Conservation (phyloP, 139 green algal genomes). For the Asterochloris sp. region DNA sequence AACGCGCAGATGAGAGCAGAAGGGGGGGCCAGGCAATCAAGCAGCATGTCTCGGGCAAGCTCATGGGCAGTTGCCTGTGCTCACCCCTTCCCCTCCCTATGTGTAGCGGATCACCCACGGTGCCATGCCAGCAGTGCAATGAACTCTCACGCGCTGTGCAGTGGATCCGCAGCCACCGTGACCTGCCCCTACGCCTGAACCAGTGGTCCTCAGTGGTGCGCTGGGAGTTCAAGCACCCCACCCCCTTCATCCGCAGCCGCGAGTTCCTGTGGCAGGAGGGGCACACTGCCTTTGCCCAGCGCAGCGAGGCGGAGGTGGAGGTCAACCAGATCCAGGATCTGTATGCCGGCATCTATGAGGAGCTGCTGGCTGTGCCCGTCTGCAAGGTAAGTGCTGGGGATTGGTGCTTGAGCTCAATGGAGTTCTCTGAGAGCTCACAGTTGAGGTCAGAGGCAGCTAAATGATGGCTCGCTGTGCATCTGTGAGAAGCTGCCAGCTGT, state of each 20-base stretch:
- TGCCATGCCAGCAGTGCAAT: too few species aligned
- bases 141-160: conserved; percentile 29
- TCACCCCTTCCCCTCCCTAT: too few species aligned
- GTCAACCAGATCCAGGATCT: conserved; percentile 95
- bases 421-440: neutral
- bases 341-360: conserved; percentile 84
- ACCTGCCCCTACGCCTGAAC: conserved; percentile 97
- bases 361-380: conserved; percentile 94
- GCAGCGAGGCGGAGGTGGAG: conserved; percentile 87
- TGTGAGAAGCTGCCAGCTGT: conserved; percentile 96
- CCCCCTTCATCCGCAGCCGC: conserved; percentile 92
- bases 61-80: too few species aligned
- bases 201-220: conserved; percentile 99
- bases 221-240: conserved; percentile 99
- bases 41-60: too few species aligned
- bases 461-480: conserved; percentile 33
- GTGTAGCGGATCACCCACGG: too few species aligned
- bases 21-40: too few species aligned
- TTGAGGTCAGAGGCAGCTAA: neutral
- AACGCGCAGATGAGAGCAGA: too few species aligned
- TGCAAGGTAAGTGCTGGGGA: conserved; percentile 46
- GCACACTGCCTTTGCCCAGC: conserved; percentile 80
- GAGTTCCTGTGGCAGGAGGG: conserved; percentile 98
- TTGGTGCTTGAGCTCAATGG: neutral
- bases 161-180: conserved; percentile 95